Evolutionary conservation across 139 green algal genomes (phyloP).

Genomic region (Chlamydomonas sp.): DNA sequence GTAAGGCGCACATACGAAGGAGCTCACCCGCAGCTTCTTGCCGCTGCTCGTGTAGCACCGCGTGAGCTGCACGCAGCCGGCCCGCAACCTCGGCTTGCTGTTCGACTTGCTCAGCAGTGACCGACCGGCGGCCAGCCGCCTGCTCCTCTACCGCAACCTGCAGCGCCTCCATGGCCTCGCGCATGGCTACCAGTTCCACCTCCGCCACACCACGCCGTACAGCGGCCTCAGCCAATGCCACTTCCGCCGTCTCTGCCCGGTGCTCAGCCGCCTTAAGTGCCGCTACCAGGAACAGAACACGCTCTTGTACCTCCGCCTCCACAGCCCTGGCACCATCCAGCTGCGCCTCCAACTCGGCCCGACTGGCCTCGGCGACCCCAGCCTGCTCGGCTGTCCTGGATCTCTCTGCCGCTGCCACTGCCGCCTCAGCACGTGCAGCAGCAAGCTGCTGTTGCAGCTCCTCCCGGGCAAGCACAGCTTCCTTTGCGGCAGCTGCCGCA

Average conservation of each 20-base stretch:
- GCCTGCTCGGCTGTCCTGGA: background rate
- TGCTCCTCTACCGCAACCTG: background rate
- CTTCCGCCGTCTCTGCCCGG: too few species aligned
- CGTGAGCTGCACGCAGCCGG: too few species aligned
- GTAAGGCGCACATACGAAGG: too few species aligned
- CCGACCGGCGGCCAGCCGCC: background rate
- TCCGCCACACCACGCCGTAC: background rate
- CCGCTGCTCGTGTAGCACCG: too few species aligned
- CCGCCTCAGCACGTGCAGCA: background rate
- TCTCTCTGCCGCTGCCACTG: background rate
- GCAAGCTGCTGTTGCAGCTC: conserved; percentile 4
- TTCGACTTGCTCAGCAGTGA: too few species aligned
- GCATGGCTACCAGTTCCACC: background rate
- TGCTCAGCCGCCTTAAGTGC: background rate
- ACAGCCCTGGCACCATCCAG: background rate
- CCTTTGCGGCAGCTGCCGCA: background rate
- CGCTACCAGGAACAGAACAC: background rate
- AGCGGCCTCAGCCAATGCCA: too few species aligned
- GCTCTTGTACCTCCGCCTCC: background rate
- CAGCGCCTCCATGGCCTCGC: background rate
- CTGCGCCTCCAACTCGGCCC: background rate
- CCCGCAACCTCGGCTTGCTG: too few species aligned
- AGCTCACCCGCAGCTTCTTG: too few species aligned
- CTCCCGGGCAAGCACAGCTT: too few species aligned
- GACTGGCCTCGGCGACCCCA: background rate